Percentiles rank a stretch among this genome's conserved stretches.
Evolutionary conservation across 1,284 basidiomycete species (phyloP).

Genomic region (Tylopilus microsporus): DNA sequence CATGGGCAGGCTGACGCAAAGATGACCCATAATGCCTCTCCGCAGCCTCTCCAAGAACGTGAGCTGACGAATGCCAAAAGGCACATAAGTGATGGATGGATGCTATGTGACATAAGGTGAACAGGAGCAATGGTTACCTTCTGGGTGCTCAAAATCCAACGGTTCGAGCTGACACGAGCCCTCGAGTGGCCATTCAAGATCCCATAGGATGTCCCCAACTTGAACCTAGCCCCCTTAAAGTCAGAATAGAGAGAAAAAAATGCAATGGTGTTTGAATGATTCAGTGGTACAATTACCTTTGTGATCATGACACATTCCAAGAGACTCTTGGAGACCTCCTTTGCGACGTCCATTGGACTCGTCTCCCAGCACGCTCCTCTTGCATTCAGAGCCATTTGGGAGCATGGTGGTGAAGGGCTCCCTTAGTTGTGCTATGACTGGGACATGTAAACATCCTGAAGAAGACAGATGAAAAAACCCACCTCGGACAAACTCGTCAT

Average conservation of each 20-base stretch:
- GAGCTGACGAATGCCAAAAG: slow-evolving; percentile 99
- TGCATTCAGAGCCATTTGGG: slow-evolving; percentile 80
- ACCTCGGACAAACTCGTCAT: no score
- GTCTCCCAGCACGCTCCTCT: slow-evolving; percentile 93
- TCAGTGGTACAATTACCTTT: slow-evolving; percentile 50
- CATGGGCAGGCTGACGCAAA: slow-evolving; percentile 95
- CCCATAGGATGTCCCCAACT: slow-evolving; percentile 91
- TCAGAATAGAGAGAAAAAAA: background rate
- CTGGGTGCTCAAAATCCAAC: slow-evolving; percentile 91
- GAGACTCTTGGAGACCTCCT: no score
- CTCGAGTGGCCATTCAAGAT: no score
- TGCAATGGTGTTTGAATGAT: no score
- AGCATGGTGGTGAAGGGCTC: slow-evolving; percentile 83
- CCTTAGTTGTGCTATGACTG: slow-evolving; percentile 67
- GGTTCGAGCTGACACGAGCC: slow-evolving; percentile 76
- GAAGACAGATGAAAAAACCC: no score
- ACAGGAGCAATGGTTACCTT: slow-evolving; percentile 55
- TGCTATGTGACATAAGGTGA: background rate
- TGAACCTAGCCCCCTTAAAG: slow-evolving; percentile 27
- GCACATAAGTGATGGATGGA: slow-evolving; percentile 56
- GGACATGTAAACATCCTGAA: background rate
- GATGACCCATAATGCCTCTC: slow-evolving; percentile 97
- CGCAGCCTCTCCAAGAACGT: slow-evolving; percentile 96
- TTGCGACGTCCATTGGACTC: slow-evolving; percentile 89
- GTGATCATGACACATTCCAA: slow-evolving; percentile 91